Conservation (phyloP, 495 filamentous ascomycete genomes). For the Pyrenula massariospora region DNA sequence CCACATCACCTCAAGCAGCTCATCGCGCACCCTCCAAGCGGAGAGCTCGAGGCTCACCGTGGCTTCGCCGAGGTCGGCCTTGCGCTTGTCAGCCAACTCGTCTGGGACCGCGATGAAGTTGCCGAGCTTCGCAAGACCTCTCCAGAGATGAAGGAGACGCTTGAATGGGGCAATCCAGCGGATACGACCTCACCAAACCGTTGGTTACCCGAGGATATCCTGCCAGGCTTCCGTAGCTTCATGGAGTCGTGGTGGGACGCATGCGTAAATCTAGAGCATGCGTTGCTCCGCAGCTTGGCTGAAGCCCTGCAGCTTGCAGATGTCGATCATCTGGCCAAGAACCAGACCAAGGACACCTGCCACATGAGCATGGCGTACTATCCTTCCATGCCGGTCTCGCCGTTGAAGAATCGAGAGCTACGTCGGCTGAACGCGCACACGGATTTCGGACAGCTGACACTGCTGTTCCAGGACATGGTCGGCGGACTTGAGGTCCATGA, state of each 20-base stretch:
- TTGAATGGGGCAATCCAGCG: neutral
- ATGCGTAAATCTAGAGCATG: constrained; percentile 1
- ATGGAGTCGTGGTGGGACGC: constrained; percentile 21
- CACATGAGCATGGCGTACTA: constrained; percentile 28
- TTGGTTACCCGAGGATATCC: constrained; percentile 41
- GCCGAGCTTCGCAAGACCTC: neutral
- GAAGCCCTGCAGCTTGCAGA: constrained; percentile 30
- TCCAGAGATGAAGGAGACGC: neutral
- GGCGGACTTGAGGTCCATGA: constrained; percentile 35
- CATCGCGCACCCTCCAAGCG: neutral
- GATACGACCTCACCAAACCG: constrained; percentile 25
- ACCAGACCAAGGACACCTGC: constrained; percentile 15
- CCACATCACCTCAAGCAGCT: neutral
- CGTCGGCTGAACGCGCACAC: constrained; percentile 29
- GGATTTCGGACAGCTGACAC: constrained; percentile 34
- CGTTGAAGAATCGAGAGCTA: constrained; percentile 11
- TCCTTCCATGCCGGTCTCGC: constrained; percentile 13
- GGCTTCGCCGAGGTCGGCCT: constrained; percentile 15
- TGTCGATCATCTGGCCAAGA: constrained; percentile 38
- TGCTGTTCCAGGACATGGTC: constrained; percentile 34
- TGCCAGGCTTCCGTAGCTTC: constrained; percentile 43
- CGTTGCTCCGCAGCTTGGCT: constrained; percentile 17
- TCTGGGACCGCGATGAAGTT: neutral
- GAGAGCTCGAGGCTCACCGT: neutral
- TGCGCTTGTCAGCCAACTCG: constrained; percentile 22